Base-by-base conservation (phyloP, 306 rosid genomes). In the Ammopiptanthus mongolicus region DNA sequence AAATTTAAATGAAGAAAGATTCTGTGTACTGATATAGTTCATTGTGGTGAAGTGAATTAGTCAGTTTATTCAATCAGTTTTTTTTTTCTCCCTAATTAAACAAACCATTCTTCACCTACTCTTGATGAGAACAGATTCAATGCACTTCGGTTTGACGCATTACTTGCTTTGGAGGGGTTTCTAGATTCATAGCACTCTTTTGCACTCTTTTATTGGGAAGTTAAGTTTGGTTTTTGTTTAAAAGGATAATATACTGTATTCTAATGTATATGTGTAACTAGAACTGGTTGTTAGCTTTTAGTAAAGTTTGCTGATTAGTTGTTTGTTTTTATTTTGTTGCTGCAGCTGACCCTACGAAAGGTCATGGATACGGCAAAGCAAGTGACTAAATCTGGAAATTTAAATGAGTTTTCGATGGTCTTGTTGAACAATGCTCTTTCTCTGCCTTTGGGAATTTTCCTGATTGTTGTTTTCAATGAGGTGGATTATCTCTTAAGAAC, bases 291-390 rank as follows among this genome's bases (percentile, higher is more conserved):
- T 60, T 71, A 29, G 64, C 57, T 69, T 71, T 39, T 39, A 50
- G 51, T 51, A 55, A 37, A 62, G 56, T 78, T 62, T 69, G 29
- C 74, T 87, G 71, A 87, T 82, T 47, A 33, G 36, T 76, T 15
- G 37, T 19, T 80, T 69, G 62, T 78, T 47, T 69, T 9, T 78
- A 74, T 79, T 69, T 83, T 69, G 15, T 75, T 60, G 44, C 46
- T 86, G 83, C 91, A 96, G 99, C 85, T 96, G 81, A 96, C 96
- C 44, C 86, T 96, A 48, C 92, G 93, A 62, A 87, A 88, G 78
- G 87, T 92, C 85, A 96, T 96, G 97, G 99, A 96, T 86, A 90
- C 96, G 6, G 99, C 99, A 69, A 96, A 96, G 83, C 97, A 82
- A 55, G 72, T 82, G 57, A 89, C 98, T 37, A 90, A 89, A 84